Conservation (phyloP, 192 early-diverging fungal species). For the Coemansia sp. region DNA sequence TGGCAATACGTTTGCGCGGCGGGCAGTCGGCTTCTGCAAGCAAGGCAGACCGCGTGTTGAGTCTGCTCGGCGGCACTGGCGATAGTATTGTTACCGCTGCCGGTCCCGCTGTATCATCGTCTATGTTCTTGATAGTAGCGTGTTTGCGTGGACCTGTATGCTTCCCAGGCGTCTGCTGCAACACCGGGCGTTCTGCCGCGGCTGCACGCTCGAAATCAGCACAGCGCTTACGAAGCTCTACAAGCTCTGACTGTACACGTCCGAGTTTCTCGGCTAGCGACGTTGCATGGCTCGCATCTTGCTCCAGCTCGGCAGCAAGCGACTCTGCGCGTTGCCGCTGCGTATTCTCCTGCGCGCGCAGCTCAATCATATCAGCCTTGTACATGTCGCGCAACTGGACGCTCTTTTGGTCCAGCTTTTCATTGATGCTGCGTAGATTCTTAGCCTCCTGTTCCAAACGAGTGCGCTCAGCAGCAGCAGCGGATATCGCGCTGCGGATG, state of each 20-base stretch:
- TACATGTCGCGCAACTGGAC: conserved; percentile 43
- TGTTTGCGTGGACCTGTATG: conserved; percentile 26
- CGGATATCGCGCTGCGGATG: conserved; percentile 2
- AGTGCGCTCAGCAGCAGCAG: not conserved
- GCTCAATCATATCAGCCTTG: conserved; percentile 37
- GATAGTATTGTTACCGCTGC: conserved; percentile 26
- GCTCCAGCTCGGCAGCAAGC: conserved; percentile 22
- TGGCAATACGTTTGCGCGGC: conserved; percentile 40
- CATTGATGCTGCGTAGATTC: conserved; percentile 19
- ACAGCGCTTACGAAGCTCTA: conserved; percentile 17
- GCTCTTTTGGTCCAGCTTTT: conserved; percentile 50
- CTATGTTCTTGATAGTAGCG: conserved; percentile 1
- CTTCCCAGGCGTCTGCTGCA: conserved; percentile 31
- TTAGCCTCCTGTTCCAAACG: conserved; percentile 18
- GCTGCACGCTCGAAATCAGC: conserved; percentile 18
- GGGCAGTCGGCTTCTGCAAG: conserved; percentile 12
- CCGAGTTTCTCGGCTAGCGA: conserved; percentile 13
- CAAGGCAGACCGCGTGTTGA: conserved; percentile 29
- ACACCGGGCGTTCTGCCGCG: conserved; percentile 15
- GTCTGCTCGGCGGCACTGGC: conserved; percentile 34
- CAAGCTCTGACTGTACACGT: conserved; percentile 18
- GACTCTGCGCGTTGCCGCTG: conserved; percentile 37
- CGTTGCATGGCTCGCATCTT: not conserved
- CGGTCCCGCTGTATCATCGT: not conserved
- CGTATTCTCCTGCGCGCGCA: conserved; percentile 40